Evolutionary conservation across 352 stramenopile genomes (phyloP).

Genomic region (Globisporangium ultimum): DNA sequence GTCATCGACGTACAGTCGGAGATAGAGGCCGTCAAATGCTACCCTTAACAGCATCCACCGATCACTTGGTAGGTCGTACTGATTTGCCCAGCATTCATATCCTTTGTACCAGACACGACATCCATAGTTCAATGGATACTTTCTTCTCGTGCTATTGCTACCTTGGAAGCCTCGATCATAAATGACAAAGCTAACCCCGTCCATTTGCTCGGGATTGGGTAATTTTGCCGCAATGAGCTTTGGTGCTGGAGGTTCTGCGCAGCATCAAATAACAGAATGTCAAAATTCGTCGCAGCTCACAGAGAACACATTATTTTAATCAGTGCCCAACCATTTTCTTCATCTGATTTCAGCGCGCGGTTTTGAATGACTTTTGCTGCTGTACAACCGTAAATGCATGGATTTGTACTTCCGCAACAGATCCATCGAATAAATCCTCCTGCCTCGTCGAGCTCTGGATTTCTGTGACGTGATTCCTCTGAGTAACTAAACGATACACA

Average conservation of each 20-base stretch:
- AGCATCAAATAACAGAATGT: conserved; percentile 4
- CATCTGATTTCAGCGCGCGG: not conserved
- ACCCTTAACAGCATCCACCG: conserved; percentile 45
- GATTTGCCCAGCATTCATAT: conserved; percentile 45
- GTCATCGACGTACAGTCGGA: conserved; percentile 44
- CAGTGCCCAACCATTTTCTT: conserved; percentile 1
- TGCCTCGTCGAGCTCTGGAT: conserved; percentile 49
- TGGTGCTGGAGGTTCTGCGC: conserved; percentile 19
- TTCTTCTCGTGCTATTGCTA: conserved; percentile 10
- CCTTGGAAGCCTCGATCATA: conserved; percentile 43
- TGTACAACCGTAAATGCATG: conserved; percentile 54
- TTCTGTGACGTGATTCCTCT: conserved; percentile 44
- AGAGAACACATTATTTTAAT: not conserved
- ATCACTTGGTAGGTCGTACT: conserved; percentile 47
- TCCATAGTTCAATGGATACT: conserved; percentile 20
- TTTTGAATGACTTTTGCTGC: conserved; percentile 6
- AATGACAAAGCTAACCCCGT: conserved; percentile 33
- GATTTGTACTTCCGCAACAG: conserved; percentile 53
- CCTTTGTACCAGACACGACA: conserved; percentile 41
- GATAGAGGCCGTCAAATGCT: conserved; percentile 44
- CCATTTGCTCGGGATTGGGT: conserved; percentile 9
- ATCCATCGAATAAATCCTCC: conserved; percentile 61
- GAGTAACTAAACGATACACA: conserved; percentile 12
- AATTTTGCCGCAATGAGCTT: conserved; percentile 44
- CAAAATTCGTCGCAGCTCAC: not conserved